Evolutionary conservation across 345 rosid genomes (phyloP), one percentile per base, ranked within the genome.

Genomic region (Boechera retrofracta): DNA sequence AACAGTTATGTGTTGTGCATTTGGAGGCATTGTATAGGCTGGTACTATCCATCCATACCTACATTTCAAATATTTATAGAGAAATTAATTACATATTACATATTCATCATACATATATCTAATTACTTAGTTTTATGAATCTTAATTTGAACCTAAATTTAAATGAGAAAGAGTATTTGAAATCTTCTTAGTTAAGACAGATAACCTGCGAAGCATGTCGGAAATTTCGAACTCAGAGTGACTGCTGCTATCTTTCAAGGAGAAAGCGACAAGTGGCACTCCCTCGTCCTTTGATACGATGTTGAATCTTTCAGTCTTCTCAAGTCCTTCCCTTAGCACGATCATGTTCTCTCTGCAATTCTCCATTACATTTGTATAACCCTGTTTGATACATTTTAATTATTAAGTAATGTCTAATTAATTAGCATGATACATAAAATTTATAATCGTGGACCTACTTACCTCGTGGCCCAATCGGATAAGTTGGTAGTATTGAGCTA

Each of bases 11-110:
- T 89, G 97, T 76, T 91, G 84, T 5, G 96, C 98, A 21, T 93
- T 82, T 1, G 98, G 83, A 2, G 98, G 97, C 98, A 93, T 93
- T 3, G 97, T 87, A 56, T 93, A 93, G 2, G 98, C 95, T 0
- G 97, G 98, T 36, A 93, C 87, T 4, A 91, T 93, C 97, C 97
- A 93, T 4, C 98, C 97, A 24, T 82, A 93, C 57, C 83, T 71
- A 32, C 55, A 72, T 70, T 33, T 4, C 32, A 71, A 24, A 24
- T 47, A 24, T 35, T n/a, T 2, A 10, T 36, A 16, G 10, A 31
- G 54, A 32, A 5, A 28, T 57, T 10, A 48, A 5, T n/a, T 10
- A 10, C 31, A 74, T 16, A n/a, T 64, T 6, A 42, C 31, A 10
- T 39, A 39, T 39, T 39, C 42, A 55, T 52, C 53, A 62, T 39